A percentile compares a stretch with the other conserved stretches of the same genome.
Conservation (phyloP, 129 eudicot species). For the Solidago caesia region DNA sequence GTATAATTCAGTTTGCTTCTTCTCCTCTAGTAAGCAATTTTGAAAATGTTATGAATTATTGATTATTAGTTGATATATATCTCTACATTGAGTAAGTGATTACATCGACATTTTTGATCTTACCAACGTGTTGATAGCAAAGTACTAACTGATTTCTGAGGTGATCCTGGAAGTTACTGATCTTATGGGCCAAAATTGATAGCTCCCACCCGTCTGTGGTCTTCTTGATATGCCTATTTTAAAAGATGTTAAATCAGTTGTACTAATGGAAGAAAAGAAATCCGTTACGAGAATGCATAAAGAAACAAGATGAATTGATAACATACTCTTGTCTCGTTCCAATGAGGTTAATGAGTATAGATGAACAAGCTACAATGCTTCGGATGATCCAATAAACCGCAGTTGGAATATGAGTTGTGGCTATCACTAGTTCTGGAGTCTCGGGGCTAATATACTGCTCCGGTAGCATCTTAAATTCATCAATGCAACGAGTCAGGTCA, state of each 20-base stretch:
- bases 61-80: conserved; percentile 1
- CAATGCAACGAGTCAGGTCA: neutral
- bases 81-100: neutral
- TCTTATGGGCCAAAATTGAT: conserved; percentile 71
- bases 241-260: neutral
- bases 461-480: neutral
- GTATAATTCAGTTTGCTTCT: conserved; percentile 59
- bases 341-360: conserved; percentile 59
- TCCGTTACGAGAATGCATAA: neutral
- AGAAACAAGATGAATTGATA: neutral
- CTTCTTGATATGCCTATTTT: conserved; percentile 50
- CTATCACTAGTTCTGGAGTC: conserved; percentile 46
- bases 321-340: conserved; percentile 70
- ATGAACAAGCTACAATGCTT: conserved; percentile 64
- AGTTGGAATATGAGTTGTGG: conserved; percentile 56
- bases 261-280: conserved; percentile 3
- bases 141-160: conserved; percentile 44
- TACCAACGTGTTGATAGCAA: conserved; percentile 63
- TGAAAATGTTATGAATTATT: neutral
- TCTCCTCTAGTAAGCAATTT: conserved; percentile 46
- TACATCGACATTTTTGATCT: conserved; percentile 13
- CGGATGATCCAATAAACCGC: conserved; percentile 75
- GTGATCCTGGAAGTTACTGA: conserved; percentile 55
- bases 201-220: conserved; percentile 77
- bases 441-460: conserved; percentile 46